These are phyloP conservation scores for Acer yangbiense DNA, from an alignment of 345 rosid species.

Conservation along the genomic window DNA sequence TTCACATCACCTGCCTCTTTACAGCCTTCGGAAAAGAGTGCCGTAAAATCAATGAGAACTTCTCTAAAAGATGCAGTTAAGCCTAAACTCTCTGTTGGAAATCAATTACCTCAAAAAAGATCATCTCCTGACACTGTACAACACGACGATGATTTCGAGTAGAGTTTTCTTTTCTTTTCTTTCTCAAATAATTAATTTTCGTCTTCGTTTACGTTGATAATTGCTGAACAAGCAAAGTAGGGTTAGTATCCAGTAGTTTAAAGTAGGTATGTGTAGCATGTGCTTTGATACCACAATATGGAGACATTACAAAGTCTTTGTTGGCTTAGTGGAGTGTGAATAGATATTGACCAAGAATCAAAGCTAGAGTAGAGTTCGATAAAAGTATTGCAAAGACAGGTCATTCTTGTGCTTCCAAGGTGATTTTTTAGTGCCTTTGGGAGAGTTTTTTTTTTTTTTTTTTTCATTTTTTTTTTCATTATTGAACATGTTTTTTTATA, in stretches of 20 bases:
- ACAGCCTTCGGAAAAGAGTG: slow-evolving; percentile 31
- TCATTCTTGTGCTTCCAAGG: background rate
- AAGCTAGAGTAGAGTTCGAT: background rate
- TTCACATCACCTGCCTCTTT: slow-evolving; percentile 30
- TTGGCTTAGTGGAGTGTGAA: slow-evolving; percentile 3
- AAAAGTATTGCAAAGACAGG: background rate
- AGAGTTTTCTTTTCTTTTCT: slow-evolving; percentile 17
- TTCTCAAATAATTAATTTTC: background rate
- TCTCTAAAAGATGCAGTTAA: slow-evolving; percentile 27
- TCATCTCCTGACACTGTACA: slow-evolving; percentile 31
- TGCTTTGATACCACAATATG: slow-evolving; percentile 16
- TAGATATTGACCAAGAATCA: background rate
- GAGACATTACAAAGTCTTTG: background rate
- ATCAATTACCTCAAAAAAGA: slow-evolving; percentile 45
- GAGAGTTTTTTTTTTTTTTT: background rate
- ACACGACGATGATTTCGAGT: slow-evolving; percentile 56
- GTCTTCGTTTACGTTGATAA: background rate
- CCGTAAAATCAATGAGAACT: slow-evolving; percentile 32
- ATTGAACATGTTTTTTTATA: background rate
- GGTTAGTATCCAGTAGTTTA: background rate
- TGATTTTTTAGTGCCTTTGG: background rate
- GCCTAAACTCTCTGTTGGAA: slow-evolving; percentile 25
- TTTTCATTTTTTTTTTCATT: no score
- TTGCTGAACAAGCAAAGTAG: slow-evolving; percentile 6
- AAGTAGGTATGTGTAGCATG: background rate